These are phyloP conservation scores for Eucommia ulmoides DNA, from an alignment of 257 asterid genomes.

Conservation along the genomic window DNA sequence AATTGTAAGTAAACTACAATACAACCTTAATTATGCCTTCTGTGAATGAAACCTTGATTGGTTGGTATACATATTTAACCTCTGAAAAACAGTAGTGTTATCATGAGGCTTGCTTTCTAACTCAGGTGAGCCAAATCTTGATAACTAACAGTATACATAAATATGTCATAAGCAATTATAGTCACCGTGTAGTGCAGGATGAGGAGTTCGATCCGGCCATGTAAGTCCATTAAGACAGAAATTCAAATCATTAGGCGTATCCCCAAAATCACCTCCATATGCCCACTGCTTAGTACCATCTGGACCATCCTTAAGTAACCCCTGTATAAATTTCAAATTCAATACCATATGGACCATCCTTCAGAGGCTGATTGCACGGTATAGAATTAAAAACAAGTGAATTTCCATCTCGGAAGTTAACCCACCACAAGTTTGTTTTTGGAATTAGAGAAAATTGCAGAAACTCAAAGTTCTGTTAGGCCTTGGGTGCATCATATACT, in stretches of 20 bases:
- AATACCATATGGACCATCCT: background rate
- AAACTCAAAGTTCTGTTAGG: too few relatives aligned
- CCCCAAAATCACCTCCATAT: conserved; percentile 97
- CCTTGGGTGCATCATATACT: too few relatives aligned
- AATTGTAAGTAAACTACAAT: conserved; percentile 6
- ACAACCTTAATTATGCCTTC: conserved; percentile 68
- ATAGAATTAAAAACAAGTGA: too few relatives aligned
- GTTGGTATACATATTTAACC: conserved; percentile 87
- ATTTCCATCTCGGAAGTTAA: too few relatives aligned
- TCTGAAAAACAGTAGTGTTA: conserved; percentile 44
- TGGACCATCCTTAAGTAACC: conserved; percentile 53
- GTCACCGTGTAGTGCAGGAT: conserved; percentile 84
- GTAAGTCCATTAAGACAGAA: conserved; percentile 80
- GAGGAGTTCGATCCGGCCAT: conserved; percentile 99
- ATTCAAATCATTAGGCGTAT: conserved; percentile 76
- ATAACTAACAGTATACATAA: too few relatives aligned
- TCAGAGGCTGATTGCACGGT: too few relatives aligned
- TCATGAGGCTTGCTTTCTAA: too few relatives aligned
- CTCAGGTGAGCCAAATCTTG: too few relatives aligned
- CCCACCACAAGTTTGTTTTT: too few relatives aligned
- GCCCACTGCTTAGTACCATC: conserved; percentile 86
- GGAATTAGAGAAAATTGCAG: too few relatives aligned
- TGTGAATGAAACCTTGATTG: conserved; percentile 59
- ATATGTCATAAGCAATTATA: too few relatives aligned
- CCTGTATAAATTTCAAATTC: conserved; percentile 27